These are phyloP conservation scores for Salinomyces thailandicus DNA, from an alignment of 2,329 filamentous ascomycete species.

Conservation along the genomic window DNA sequence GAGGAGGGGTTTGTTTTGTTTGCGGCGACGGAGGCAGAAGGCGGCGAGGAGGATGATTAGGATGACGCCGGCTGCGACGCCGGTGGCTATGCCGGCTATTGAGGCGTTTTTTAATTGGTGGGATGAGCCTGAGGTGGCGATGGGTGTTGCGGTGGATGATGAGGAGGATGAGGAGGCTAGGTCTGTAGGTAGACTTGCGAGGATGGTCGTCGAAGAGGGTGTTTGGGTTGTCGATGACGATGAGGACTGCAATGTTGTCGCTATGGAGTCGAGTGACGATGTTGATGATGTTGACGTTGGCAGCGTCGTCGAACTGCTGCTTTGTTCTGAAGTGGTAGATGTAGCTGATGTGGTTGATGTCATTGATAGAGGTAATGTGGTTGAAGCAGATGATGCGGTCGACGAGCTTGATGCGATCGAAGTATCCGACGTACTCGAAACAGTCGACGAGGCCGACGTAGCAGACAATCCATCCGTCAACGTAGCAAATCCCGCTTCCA, in stretches of 20 bases:
- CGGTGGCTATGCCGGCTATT: constrained; percentile 12
- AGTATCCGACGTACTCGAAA: neutral
- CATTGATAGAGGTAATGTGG: neutral
- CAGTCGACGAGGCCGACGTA: no score
- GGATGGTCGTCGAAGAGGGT: neutral
- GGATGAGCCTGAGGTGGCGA: neutral
- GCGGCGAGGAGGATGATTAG: constrained; percentile 7
- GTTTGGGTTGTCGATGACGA: constrained; percentile 1
- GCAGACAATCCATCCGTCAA: constrained; percentile 4
- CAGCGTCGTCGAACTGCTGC: neutral
- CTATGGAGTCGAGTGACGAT: neutral
- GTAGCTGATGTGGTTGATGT: no score
- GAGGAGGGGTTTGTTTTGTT: constrained; percentile 6
- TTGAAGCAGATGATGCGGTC: neutral
- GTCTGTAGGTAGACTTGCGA: no score
- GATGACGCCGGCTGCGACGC: constrained; percentile 10
- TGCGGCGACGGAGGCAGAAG: constrained; percentile 9
- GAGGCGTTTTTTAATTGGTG: constrained; percentile 10
- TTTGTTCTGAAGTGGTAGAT: neutral
- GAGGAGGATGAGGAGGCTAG: neutral
- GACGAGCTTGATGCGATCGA: neutral
- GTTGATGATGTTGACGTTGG: constrained; percentile 1
- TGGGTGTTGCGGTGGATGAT: neutral
- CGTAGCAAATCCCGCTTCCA: constrained; percentile 6
- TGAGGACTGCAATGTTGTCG: neutral